Base-by-base conservation (phyloP, 306 rosid species). In the Vicia sativa region DNA sequence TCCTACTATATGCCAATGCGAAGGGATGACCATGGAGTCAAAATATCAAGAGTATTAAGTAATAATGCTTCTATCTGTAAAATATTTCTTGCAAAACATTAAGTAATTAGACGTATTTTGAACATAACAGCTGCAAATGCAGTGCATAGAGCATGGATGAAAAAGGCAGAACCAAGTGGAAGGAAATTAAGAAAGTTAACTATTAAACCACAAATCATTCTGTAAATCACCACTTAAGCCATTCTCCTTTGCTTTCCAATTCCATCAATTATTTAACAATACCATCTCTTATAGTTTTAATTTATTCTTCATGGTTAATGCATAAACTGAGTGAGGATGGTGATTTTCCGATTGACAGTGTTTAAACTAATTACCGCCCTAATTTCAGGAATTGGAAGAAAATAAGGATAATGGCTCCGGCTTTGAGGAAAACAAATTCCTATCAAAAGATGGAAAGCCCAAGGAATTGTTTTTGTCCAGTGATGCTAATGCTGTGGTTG, bases 381-480 rank as follows among this genome's bases (percentile, higher is more conserved):
- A 46, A 73, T 84, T 37, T 80, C 85, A 93, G 99, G 96, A 93
- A 74, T 57, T 81, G 54, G 67, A 78, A 4, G 96, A 90, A 78
- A 78, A 78, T 81, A 57, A 69, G 52, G 85, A 77, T 13, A 78
- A 70, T 59, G 95, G 95, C 65, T 80, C 96, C n/a, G 83, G 87
- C 63, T 90, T 90, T 78, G 89, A 82, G 74, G 97, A 93, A 61
- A 85, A 86, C 60, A 90, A 86, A 77, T 86, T 84, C 77, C 84
- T 90, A 28, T 81, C 95, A 39, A 90, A 87, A 81, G 86, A 84
- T 73, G 92, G 86, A 21, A 79, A 71, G 43, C 92, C 99, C 13
- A 93, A 77, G 73, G 99, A 93, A 74, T 83, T 93, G 76, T 93
- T 93, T 80, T 82, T 93, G 79, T 93, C 99, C 39, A 93, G 99